These are phyloP conservation scores for Coemansia sp. DNA, from an alignment of 192 early-diverging fungal species.

Conservation along the genomic window DNA sequence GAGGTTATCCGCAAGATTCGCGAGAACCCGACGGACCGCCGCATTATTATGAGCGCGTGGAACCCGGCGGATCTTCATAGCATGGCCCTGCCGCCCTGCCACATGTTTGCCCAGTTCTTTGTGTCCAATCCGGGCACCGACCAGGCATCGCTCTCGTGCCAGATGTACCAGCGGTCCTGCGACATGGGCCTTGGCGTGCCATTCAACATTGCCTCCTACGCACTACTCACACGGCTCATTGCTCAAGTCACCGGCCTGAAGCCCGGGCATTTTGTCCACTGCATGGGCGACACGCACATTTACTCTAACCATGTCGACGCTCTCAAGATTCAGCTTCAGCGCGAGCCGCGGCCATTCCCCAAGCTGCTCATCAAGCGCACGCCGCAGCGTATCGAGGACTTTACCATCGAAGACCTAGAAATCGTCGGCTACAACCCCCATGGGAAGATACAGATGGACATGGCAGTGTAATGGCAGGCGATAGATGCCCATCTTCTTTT, in stretches of 20 bases:
- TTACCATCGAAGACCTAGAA: constrained; percentile 73
- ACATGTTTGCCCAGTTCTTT: constrained; percentile 96
- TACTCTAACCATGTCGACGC: constrained; percentile 89
- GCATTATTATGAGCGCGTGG: constrained; percentile 95
- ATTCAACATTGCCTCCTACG: constrained; percentile 98
- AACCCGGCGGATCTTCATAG: constrained; percentile 84
- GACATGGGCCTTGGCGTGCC: constrained; percentile 97
- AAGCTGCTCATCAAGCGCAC: constrained; percentile 58
- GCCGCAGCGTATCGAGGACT: constrained; percentile 60
- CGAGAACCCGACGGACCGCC: constrained; percentile 77
- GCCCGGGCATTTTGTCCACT: constrained; percentile 83
- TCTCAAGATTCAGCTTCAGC: constrained; percentile 67
- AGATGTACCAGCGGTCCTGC: constrained; percentile 92
- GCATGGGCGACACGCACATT: constrained; percentile 94
- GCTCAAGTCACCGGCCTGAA: constrained; percentile 78
- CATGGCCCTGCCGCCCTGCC: constrained; percentile 98
- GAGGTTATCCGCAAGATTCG: constrained; percentile 83
- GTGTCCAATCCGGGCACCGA: constrained; percentile 64
- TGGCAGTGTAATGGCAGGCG: constrained; percentile 68
- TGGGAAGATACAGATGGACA: constrained; percentile 84
- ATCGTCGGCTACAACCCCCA: constrained; percentile 81
- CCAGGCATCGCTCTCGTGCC: constrained; percentile 70
- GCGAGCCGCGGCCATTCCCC: constrained; percentile 79
- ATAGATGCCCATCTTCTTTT: background rate
- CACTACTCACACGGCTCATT: constrained; percentile 83